Conservation (phyloP, 176 grass and related monocot species). For the Tillandsia leiboldiana region DNA sequence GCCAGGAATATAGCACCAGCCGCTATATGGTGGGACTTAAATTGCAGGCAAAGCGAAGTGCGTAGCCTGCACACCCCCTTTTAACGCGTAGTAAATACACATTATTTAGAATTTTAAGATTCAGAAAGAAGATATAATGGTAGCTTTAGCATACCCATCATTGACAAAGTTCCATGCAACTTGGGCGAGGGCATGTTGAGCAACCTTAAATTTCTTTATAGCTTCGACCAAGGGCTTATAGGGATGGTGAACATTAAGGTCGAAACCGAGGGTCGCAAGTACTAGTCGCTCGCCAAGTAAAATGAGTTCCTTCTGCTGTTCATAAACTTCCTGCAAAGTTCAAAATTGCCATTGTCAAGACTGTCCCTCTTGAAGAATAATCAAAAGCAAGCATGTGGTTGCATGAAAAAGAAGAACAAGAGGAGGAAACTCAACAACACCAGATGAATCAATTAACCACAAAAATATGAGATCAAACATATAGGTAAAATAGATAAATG, state of each 20-base stretch:
- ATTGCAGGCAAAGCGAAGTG: conserved; percentile 89
- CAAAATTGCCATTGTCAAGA: too few species aligned
- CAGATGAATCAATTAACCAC: too few species aligned
- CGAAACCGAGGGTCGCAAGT: conserved; percentile 81
- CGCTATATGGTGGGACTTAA: conserved; percentile 95
- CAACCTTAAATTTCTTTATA: conserved; percentile 84
- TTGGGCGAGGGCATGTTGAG: conserved; percentile 90
- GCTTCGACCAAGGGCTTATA: conserved; percentile 91
- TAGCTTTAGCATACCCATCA: conserved; percentile 84
- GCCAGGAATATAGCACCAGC: conserved; percentile 93
- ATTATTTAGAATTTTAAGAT: conserved; percentile 32
- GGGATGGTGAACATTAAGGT: conserved; percentile 76
- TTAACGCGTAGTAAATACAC: conserved; percentile 54
- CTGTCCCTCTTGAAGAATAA: too few species aligned
- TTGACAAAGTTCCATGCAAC: conserved; percentile 99
- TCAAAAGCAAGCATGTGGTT: too few species aligned
- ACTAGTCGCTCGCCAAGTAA: conserved; percentile 75
- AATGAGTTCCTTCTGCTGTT: conserved; percentile 94
- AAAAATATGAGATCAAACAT: too few species aligned
- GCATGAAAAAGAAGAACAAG: too few species aligned
- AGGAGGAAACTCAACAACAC: too few species aligned
- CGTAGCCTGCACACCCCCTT: conserved; percentile 81
- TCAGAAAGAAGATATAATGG: conserved; percentile 34
- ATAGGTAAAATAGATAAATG: too few species aligned
- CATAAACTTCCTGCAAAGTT: conserved; percentile 72